phyloP scores from a whole-genome alignment of 257 asterid species.

The Capsicum pubescens region DNA sequence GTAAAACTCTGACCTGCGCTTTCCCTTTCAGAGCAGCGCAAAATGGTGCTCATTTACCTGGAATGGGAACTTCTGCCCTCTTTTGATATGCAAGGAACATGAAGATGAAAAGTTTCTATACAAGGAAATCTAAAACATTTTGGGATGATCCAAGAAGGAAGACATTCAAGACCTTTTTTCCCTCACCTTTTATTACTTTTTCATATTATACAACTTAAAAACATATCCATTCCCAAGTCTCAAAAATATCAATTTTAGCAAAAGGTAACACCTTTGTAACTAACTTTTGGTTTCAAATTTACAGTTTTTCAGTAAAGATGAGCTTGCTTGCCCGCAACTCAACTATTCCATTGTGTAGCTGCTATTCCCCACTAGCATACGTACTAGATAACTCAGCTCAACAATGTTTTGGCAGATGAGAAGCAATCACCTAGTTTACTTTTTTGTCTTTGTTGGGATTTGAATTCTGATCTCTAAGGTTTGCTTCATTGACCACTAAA shows the following conservation, averaged over 20 bases:
- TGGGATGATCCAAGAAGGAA: too few relatives aligned
- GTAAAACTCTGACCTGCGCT: too few relatives aligned
- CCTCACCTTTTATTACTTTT: too few relatives aligned
- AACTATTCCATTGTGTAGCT: neutral
- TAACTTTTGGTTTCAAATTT: neutral
- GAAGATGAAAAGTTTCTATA: too few relatives aligned
- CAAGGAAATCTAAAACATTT: too few relatives aligned
- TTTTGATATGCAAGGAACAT: too few relatives aligned
- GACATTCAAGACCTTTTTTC: too few relatives aligned
- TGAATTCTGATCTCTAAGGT: neutral
- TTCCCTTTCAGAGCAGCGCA: too few relatives aligned
- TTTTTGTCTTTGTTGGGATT: neutral
- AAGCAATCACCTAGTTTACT: neutral
- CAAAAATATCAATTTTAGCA: too few relatives aligned
- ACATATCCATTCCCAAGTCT: neutral
- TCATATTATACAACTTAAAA: neutral
- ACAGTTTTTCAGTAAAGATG: neutral
- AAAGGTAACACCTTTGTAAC: neutral
- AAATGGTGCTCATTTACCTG: neutral
- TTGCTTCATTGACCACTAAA: neutral
- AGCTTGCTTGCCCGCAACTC: neutral
- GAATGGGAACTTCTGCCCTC: too few relatives aligned
- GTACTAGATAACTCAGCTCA: neutral
- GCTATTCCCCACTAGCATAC: neutral
- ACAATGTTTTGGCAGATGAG: neutral